Evolutionary conservation across 345 rosid genomes (phyloP), one percentile per base, ranked within the genome.

Genomic region (Gossypium thurberi): DNA sequence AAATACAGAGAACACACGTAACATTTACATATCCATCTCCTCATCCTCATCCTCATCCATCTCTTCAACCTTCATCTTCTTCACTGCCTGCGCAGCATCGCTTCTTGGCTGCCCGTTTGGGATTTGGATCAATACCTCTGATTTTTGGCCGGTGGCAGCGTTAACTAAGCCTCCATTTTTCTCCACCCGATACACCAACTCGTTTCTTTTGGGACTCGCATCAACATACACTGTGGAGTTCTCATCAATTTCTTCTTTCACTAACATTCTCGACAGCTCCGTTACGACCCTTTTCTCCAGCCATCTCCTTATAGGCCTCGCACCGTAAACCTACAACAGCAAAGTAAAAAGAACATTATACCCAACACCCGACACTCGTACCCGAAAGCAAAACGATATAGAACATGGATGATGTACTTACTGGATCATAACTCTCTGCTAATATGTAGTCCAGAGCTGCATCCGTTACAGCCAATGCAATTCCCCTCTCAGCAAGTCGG

Each of bases 221-320:
- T 94, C 96, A 13, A 94, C 89, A 74, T 85, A 89, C 42, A 92
- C 97, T 0, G 93, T 92, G 0, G 96, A 87, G 85, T 88, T 94
- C 71, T 92, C 98, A 17, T 94, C 97, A 0, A 92, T 94, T 50
- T 94, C 97, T 20, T 88, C 97, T 71, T 87, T 85, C 40, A 92
- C 55, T 0, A 94, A 85, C 98, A 90, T 89, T 72, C 85, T 88
- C 0, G 97, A 94, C 8, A 94, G 76, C 78, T 90, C 91, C 0
- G 98, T 94, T 0, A 94, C 98, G 75, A 94, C 97, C 83, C 82
- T 90, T 81, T 74, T 92, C 85, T 94, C 97, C 0, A 94, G 91
- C 98, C 97, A 94, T 65, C 98, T 89, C 80, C 98, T 79, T 18
- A 94, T 92, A 1, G 97, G 97, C 47, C 98, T 84, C 0, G 97